Conservation (phyloP, 1,284 basidiomycete genomes). For the Fomitopsis betulina region DNA sequence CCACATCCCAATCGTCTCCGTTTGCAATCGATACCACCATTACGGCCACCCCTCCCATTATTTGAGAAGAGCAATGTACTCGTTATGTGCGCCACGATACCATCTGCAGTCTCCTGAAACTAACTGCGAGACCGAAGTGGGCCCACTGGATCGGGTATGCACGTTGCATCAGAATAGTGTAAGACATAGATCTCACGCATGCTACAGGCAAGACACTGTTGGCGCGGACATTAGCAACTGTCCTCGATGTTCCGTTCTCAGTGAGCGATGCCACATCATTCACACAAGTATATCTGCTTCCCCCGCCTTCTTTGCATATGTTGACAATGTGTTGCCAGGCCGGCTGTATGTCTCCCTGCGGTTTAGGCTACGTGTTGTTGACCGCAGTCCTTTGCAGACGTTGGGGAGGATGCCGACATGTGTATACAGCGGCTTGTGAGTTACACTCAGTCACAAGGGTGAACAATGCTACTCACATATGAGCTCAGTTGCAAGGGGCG, state of each 20-base stretch:
- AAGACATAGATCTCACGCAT: conserved; percentile 28
- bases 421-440: conserved; percentile 77
- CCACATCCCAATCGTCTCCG: conserved; percentile 42
- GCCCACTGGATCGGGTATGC: conserved; percentile 75
- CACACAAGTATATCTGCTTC: conserved; percentile 52
- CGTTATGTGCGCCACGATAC: conserved; percentile 58
- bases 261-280: conserved; percentile 83
- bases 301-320: conserved; percentile 6
- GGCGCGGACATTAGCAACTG: conserved; percentile 79
- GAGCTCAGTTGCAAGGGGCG: conserved; percentile 70
- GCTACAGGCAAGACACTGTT: conserved; percentile 79
- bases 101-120: neutral
- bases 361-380: neutral
- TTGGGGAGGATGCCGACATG: conserved; percentile 93
- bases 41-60: conserved; percentile 43
- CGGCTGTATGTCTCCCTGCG: conserved; percentile 55
- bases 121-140: conserved; percentile 43
- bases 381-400: conserved; percentile 47
- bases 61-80: conserved; percentile 95
- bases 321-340: conserved; percentile 40
- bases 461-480: conserved; percentile 1
- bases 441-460: neutral
- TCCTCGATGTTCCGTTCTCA: conserved; percentile 90
- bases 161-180: neutral
- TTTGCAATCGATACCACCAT: conserved; percentile 31